phyloP scores from a whole-genome alignment of 768 basidiomycete species.

The Pleurotus pulmonarius region DNA sequence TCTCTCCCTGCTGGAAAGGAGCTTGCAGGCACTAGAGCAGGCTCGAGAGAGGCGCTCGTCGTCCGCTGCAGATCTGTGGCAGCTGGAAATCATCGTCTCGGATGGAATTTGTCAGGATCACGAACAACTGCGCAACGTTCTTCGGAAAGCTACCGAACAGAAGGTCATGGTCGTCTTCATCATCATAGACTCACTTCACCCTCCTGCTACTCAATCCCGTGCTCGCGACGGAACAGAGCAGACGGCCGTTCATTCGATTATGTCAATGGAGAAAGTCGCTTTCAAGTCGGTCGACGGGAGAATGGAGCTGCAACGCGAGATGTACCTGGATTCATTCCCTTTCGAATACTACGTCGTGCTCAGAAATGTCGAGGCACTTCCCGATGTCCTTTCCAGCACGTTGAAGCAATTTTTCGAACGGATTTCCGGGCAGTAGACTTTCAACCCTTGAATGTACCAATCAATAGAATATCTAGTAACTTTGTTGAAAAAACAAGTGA shows the following conservation, averaged over 20 bases:
- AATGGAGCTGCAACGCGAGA: slow-evolving; percentile 83
- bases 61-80: slow-evolving; percentile 86
- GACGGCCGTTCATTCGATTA: slow-evolving; percentile 66
- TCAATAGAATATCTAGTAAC: no score
- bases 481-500: no score
- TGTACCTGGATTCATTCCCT: slow-evolving; percentile 95
- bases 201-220: slow-evolving; percentile 16
- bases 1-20: slow-evolving; percentile 74
- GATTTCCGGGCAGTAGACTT: slow-evolving; percentile 62
- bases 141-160: slow-evolving; percentile 86
- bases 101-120: slow-evolving; percentile 99
- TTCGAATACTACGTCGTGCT: slow-evolving; percentile 98
- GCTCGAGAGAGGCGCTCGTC: slow-evolving; percentile 71
- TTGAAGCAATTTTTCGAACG: slow-evolving; percentile 91
- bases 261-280: slow-evolving; percentile 89
- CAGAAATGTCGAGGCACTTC: slow-evolving; percentile 84
- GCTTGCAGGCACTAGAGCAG: slow-evolving; percentile 67
- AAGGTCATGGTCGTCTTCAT: slow-evolving; percentile 96
- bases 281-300: slow-evolving; percentile 78
- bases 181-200: slow-evolving; percentile 85
- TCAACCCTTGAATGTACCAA: no score
- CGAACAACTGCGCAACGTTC: slow-evolving; percentile 70
- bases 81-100: slow-evolving; percentile 96
- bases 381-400: slow-evolving; percentile 84
- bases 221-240: neutral